A percentile compares a stretch with the other conserved stretches of the same genome.
Conservation (phyloP, 2,329 filamentous ascomycete genomes). For the Anthostomella pinea region DNA sequence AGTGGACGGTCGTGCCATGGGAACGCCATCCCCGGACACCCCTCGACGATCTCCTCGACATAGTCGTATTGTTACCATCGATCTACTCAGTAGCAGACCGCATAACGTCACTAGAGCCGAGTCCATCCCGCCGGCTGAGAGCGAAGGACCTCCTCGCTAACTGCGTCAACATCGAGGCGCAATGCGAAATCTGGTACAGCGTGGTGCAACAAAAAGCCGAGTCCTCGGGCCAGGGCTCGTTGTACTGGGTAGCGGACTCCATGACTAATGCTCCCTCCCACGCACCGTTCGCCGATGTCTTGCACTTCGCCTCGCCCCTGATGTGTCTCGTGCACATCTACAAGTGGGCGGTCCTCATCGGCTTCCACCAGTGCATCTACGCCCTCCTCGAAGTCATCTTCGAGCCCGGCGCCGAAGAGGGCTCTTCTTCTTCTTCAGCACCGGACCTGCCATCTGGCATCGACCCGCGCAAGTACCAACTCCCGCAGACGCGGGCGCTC, state of each 20-base stretch:
- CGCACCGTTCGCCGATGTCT: slow-evolving; percentile 44
- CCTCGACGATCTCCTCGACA: slow-evolving; percentile 53
- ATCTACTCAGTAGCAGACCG: slow-evolving; percentile 46
- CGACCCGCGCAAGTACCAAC: slow-evolving; percentile 40
- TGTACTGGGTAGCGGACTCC: slow-evolving; percentile 38
- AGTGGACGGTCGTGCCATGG: slow-evolving; percentile 54
- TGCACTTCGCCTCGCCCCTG: slow-evolving; percentile 43
- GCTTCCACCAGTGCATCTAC: slow-evolving; percentile 48
- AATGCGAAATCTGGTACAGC: slow-evolving; percentile 47
- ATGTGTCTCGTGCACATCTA: slow-evolving; percentile 49
- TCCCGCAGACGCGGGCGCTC: slow-evolving; percentile 40
- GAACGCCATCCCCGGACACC: slow-evolving; percentile 47
- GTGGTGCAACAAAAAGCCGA: slow-evolving; percentile 21
- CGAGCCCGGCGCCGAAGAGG: slow-evolving; percentile 42
- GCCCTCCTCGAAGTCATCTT: slow-evolving; percentile 43
- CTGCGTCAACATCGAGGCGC: slow-evolving; percentile 46
- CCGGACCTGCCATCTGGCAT: slow-evolving; percentile 38
- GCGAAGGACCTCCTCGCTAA: slow-evolving; percentile 47
- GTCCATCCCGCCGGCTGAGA: slow-evolving; percentile 39
- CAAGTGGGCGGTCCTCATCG: slow-evolving; percentile 52
- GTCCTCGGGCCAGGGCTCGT: slow-evolving; percentile 17
- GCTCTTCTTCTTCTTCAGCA: slow-evolving; percentile 35
- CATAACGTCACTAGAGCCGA: slow-evolving; percentile 38
- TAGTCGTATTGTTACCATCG: slow-evolving; percentile 44
- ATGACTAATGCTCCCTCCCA: slow-evolving; percentile 23